Percentiles rank a stretch among this genome's conserved stretches.
These are phyloP conservation scores for Tinospora cordifolia DNA, from an alignment of 164 flowering plant genomes.

Conservation along the genomic window DNA sequence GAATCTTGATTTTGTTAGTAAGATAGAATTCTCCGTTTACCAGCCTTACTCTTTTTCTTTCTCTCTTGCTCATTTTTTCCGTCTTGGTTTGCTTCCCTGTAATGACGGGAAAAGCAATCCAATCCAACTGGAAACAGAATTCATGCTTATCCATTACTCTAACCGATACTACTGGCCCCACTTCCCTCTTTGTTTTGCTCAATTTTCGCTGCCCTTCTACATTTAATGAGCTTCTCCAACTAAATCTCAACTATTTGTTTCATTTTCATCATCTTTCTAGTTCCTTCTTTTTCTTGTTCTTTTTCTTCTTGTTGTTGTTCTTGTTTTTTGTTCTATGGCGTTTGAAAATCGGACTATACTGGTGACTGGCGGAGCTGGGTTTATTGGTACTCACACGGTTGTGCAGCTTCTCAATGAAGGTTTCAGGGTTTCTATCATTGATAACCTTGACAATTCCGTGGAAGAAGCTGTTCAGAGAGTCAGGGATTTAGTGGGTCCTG, in stretches of 20 bases:
- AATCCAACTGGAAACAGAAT: no score
- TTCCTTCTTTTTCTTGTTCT: background rate
- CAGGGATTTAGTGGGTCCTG: constrained; percentile 50
- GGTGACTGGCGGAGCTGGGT: constrained; percentile 97
- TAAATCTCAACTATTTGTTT: background rate
- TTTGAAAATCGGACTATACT: constrained; percentile 31
- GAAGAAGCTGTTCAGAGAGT: constrained; percentile 62
- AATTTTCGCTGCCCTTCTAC: background rate
- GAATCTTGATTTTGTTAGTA: no score
- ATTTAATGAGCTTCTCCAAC: background rate
- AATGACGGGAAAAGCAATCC: no score
- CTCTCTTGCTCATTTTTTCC: no score
- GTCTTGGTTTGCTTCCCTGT: no score
- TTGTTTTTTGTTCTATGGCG: constrained; percentile 20
- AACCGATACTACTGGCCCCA: background rate
- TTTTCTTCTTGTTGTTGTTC: background rate
- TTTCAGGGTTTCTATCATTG: constrained; percentile 56
- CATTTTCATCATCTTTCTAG: background rate
- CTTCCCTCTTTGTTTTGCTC: background rate
- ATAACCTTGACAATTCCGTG: constrained; percentile 70
- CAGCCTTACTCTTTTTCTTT: no score
- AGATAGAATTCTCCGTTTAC: no score
- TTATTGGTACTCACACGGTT: constrained; percentile 84
- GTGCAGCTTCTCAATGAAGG: constrained; percentile 69
- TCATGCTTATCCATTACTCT: background rate